Conservation (phyloP, 768 basidiomycete species). For the Boletus patriciae region DNA sequence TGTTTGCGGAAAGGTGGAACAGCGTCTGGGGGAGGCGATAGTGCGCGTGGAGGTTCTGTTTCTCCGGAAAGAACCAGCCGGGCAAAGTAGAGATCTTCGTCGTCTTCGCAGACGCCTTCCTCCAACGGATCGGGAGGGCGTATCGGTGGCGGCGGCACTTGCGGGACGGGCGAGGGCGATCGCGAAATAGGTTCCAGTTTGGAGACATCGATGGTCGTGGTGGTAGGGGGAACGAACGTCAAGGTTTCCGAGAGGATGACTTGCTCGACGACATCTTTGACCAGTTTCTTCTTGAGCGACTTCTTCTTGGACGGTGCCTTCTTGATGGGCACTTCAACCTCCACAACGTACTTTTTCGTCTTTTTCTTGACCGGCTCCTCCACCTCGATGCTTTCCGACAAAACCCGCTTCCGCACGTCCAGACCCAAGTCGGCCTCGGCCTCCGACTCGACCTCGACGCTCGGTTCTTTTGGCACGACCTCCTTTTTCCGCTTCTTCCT, state of each 20-base stretch:
- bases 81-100: constrained; percentile 85
- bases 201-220: constrained; percentile 51
- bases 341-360: constrained; percentile 34
- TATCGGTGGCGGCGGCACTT: constrained; percentile 39
- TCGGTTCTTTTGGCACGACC: constrained; percentile 32
- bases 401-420: constrained; percentile 45
- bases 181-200: constrained; percentile 45
- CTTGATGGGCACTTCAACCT: constrained; percentile 39
- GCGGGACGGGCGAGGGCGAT: constrained; percentile 53
- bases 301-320: constrained; percentile 37
- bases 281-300: constrained; percentile 30
- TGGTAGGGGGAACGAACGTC: constrained; percentile 49
- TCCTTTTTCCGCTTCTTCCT: constrained; percentile 63
- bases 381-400: constrained; percentile 41
- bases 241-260: constrained; percentile 51
- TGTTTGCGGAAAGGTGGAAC: constrained; percentile 70
- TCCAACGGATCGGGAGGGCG: constrained; percentile 54
- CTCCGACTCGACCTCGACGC: constrained; percentile 59
- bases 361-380: constrained; percentile 33
- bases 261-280: constrained; percentile 46
- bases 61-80: constrained; percentile 38
- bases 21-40: constrained; percentile 39
- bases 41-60: constrained; percentile 22
- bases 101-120: constrained; percentile 71
- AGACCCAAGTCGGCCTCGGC: constrained; percentile 47